A percentile compares a stretch with the other conserved stretches of the same genome.
phyloP scores from a whole-genome alignment of 306 rosid species.

The Abrus pulchellus region DNA sequence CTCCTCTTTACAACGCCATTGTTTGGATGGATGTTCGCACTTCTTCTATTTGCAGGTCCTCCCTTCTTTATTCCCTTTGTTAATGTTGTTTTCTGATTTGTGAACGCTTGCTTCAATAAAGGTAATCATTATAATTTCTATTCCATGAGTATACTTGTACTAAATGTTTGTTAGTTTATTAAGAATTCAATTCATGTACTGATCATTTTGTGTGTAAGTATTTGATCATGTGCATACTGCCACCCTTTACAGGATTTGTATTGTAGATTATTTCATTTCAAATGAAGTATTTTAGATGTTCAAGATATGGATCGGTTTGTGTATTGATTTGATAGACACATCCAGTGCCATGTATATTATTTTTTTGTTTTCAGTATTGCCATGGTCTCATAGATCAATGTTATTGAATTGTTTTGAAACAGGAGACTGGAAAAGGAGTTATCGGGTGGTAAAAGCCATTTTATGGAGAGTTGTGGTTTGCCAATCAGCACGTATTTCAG shows the following conservation, averaged over 20 bases:
- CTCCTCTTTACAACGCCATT: constrained; percentile 81
- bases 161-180: neutral
- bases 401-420: constrained; percentile 37
- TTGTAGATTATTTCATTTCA: constrained; percentile 15
- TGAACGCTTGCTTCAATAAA: neutral
- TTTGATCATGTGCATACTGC: neutral
- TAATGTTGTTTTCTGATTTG: neutral
- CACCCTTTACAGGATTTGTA: constrained; percentile 4
- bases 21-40: constrained; percentile 99
- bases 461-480: constrained; percentile 81
- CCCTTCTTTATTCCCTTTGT: neutral
- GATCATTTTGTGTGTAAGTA: neutral
- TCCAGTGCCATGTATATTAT: neutral
- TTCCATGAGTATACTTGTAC: neutral
- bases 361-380: neutral
- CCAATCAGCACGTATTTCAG: constrained; percentile 91
- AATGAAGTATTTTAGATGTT: neutral
- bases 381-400: neutral
- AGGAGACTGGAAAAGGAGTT: constrained; percentile 86
- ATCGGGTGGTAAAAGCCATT: constrained; percentile 80
- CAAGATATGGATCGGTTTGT: neutral
- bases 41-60: constrained; percentile 80
- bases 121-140: neutral
- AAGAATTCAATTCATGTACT: neutral
- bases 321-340: neutral